These are phyloP conservation scores for Dothistroma septosporum DNA, from an alignment of 2,329 filamentous ascomycete species.

Conservation along the genomic window DNA sequence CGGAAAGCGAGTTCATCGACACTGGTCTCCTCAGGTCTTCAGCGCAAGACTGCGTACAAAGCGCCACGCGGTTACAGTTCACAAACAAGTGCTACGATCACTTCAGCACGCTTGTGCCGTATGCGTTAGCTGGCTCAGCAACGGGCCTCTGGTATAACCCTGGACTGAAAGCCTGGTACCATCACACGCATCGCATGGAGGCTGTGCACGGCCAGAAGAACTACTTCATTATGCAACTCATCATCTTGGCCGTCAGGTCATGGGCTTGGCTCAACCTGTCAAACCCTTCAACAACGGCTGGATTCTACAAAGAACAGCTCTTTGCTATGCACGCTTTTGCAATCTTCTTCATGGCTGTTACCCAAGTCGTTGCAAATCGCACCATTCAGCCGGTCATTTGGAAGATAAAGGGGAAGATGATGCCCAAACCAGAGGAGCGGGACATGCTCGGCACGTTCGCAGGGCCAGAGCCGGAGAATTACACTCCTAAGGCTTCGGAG, in stretches of 20 bases:
- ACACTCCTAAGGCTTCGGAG: conserved; percentile 26
- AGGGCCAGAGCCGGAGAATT: conserved; percentile 24
- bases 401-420: conserved; percentile 31
- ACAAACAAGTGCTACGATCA: conserved; percentile 22
- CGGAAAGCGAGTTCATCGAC: conserved; percentile 8
- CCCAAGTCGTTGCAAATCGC: conserved; percentile 23
- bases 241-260: conserved; percentile 55
- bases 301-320: conserved; percentile 36
- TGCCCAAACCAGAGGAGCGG: conserved; percentile 30
- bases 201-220: conserved; percentile 45
- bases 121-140: conserved; percentile 23
- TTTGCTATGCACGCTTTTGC: conserved; percentile 53
- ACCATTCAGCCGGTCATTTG: conserved; percentile 27
- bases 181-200: conserved; percentile 29
- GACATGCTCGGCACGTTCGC: conserved; percentile 29
- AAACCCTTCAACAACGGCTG: conserved; percentile 12
- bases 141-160: conserved; percentile 35
- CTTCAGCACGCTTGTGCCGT: conserved; percentile 24
- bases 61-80: conserved; percentile 17
- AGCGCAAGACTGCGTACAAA: conserved; percentile 17
- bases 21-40: conserved; percentile 1
- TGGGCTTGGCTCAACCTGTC: conserved; percentile 36
- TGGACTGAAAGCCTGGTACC: conserved; percentile 29
- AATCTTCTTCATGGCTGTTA: conserved; percentile 49
- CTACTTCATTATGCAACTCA: conserved; percentile 63